Evolutionary conservation across 192 early-diverging fungal genomes (phyloP), one percentile per base, ranked within the genome.

Genomic region (Umbelopsis sp.): DNA sequence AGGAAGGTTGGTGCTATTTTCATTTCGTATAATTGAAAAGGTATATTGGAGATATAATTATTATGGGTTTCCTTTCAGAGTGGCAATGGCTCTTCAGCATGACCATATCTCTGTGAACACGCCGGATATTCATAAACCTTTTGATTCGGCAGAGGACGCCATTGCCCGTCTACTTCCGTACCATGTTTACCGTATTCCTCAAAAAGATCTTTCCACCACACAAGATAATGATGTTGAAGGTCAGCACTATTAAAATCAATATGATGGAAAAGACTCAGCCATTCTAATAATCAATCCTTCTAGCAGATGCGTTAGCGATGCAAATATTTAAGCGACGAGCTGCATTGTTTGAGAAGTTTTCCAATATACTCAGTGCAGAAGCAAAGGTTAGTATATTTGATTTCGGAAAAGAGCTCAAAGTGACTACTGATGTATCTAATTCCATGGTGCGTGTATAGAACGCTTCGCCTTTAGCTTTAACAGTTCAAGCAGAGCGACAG

Each of bases 141-240:
- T 94, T 68, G 50, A 49, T 2, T 88, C 85, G 12, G 45, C 85
- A 7, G 71, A 83, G 26, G 90, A 94, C 75, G 86, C 84, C 0
- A 80, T 91, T 47, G 78, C 87, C 69, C 78, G 90, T 20, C 76
- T 94, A 22, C 73, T 94, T 52, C 92, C 92, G 0, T 94, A 85
- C 78, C 91, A 94, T 56, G 81, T 94, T 50, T 92, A 83, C 66
- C 91, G 92, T 77, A 87, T 90, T 68, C 88, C 89, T 2, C 78
- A 86, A 0, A 74, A 69, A 36, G 86, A 88, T 54, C 34, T 78
- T 31, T 41, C 56, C 77, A 54, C 70, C 69, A 21, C 71, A 78
- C 38, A 82, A 76, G 65, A 77, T 70, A 66, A 74, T 65, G 43
- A 70, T 65, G 56, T 78, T 66, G 53, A 76, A 70, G 75, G 77